Base-by-base conservation (phyloP, 352 stramenopile species). In the Blastocystis sp. region DNA sequence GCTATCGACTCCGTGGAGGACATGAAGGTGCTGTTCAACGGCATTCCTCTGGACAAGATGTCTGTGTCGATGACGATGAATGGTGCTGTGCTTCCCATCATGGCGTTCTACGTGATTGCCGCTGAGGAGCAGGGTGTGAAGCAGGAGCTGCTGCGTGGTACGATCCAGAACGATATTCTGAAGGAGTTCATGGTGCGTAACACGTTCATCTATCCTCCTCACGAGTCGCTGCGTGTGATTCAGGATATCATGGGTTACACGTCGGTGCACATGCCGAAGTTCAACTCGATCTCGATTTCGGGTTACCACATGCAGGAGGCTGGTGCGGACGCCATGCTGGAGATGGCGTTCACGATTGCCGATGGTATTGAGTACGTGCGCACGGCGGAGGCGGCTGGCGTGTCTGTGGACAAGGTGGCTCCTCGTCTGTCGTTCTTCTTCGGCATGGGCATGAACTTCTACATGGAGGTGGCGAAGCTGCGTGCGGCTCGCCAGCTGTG, bases 61-160 rank as follows among this genome's bases (percentile, higher is more conserved):
- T 97, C 93, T 7, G 96, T 98, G 6, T 97, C 92, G 40, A 98
- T 98, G 95, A 98, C 96, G 7, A 98, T 98, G 95, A 98, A 98
- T 91, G 96, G 96, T 34, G 96, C 95, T 21, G 95, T 98, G 61
- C 90, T 98, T 64, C 96, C 96, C 4, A 93, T 97, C 48, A 92
- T 98, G 90, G 94, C 94, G 61, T 98, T 98, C 91, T 98, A 98
- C 91, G 94, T 98, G 74, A 95, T 98, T 63, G 92, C 96, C 11
- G 96, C 95, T 1, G 95, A 98, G 89, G 96, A 98, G 90, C 93
- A 97, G 89, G 94, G 95, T n/a, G 94, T 96, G 57, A 91, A 92
- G 54, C 92, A 95, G 90, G 93, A 94, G 65, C 87, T 94, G 43
- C 92, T 98, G 1, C 91, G 93, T 1, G 94, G 94, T 21, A 97